Evolutionary conservation across 768 basidiomycete genomes (phyloP), one percentile per base, ranked within the genome.

Genomic region (Termitomyces eurrhizus): DNA sequence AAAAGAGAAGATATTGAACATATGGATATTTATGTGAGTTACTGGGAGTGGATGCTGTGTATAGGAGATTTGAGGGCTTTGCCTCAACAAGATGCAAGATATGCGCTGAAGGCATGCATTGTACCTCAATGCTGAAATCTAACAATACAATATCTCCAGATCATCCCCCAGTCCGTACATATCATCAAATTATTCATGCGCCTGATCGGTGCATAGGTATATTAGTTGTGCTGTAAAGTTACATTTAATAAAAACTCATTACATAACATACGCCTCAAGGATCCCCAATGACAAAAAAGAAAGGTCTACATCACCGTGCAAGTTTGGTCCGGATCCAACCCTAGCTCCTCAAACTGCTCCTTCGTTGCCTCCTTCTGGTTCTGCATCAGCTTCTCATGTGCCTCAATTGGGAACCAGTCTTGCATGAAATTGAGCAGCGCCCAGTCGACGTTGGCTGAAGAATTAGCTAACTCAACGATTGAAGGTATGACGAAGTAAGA

Each of bases 331-430:
- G 80, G 77, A 66, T 84, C 75, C 33, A 92, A 64, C 7, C 90
- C 89, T 36, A 92, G 67, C 66, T 87, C 88, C 60, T 79, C 73
- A 21, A 89, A 69, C 66, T 91, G 80, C 73, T 96, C 93, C 49
- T 79, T 72, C 0, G 83, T 79, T 0, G 87, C 85, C 70, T 97
- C 95, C 52, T 74, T 77, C 70, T 91, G 87, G 70, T 95, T 94
- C 63, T 83, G 80, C 65, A 80, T 83, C 50, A 85, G 74, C 70
- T 97, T 97, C 66, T 80, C 80, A 60, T 78, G 83, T 16, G 92
- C 80, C 70, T 97, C 95, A 14, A 83, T 69, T 0, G 95, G 93
- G 72, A 98, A 98, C 93, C 93, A 97, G 66, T 90, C 87, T 60
- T 88, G 81, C 88, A 97, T 92, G 66, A 93, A 94, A 64, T 92